Percentiles rank a stretch among this genome's conserved stretches.
phyloP scores from a whole-genome alignment of 2,329 filamentous ascomycete species.

The Epicoccum sorghinum region DNA sequence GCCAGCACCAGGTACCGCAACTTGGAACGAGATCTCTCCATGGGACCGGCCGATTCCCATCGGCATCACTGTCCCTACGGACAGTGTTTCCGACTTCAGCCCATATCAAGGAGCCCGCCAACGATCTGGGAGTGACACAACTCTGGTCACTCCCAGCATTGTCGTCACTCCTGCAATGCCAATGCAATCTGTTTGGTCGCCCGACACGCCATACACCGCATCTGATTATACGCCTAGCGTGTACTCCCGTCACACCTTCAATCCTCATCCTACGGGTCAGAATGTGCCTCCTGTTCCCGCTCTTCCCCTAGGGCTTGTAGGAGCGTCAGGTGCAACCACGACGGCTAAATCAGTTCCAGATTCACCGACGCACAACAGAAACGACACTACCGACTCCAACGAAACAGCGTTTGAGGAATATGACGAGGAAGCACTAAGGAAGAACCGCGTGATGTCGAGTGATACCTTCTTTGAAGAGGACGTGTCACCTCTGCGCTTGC shows the following conservation, averaged over 20 bases:
- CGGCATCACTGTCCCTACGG: conserved; percentile 69
- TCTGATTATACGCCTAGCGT: conserved; percentile 65
- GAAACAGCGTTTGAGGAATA: conserved; percentile 57
- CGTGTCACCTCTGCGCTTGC: conserved; percentile 47
- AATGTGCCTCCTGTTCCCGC: conserved; percentile 59
- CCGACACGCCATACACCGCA: conserved; percentile 62
- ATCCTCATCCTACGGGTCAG: conserved; percentile 38
- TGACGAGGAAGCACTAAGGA: conserved; percentile 52
- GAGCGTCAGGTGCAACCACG: conserved; percentile 11
- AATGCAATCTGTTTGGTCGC: conserved; percentile 64
- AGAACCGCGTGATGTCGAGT: conserved; percentile 58
- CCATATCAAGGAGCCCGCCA: conserved; percentile 37
- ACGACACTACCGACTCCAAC: conserved; percentile 44
- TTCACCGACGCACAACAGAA: conserved; percentile 28
- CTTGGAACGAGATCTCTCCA: conserved; percentile 64
- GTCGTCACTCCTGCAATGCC: conserved; percentile 60
- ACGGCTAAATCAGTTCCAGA: conserved; percentile 5
- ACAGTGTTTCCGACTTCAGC: conserved; percentile 52
- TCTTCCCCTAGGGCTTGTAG: conserved; percentile 33
- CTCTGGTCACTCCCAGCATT: conserved; percentile 56
- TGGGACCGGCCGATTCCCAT: conserved; percentile 75
- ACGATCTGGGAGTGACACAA: conserved; percentile 47
- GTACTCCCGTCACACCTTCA: conserved; percentile 63
- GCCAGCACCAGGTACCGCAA: conserved; percentile 37
- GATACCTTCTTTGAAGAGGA: conserved; percentile 76